Evolutionary conservation across 371 early-diverging fungal species (phyloP).

Genomic region (Mucor piriformis): DNA sequence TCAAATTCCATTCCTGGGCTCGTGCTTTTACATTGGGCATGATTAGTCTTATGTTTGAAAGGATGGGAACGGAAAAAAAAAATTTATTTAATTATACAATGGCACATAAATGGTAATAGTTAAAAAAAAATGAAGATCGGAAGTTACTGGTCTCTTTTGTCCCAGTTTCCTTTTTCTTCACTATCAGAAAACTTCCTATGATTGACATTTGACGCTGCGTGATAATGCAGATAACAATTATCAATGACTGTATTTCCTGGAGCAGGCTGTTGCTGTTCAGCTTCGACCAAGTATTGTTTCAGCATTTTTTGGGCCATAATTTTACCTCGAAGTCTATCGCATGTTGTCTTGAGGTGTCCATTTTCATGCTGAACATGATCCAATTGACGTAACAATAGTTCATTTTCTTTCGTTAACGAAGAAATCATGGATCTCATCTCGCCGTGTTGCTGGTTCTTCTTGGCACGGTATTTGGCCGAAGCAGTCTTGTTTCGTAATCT

Average conservation of each 20-base stretch:
- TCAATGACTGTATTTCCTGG: background rate
- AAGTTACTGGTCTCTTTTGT: background rate
- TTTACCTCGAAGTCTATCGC: slow-evolving; percentile 59
- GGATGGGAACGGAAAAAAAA: background rate
- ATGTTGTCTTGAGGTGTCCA: slow-evolving; percentile 40
- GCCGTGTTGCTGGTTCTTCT: slow-evolving; percentile 61
- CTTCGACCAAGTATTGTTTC: slow-evolving; percentile 32
- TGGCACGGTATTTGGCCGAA: slow-evolving; percentile 67
- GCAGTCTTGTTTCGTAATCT: slow-evolving; percentile 65
- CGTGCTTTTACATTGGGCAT: background rate
- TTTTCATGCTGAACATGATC: slow-evolving; percentile 57
- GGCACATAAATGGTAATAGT: background rate
- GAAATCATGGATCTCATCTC: slow-evolving; percentile 59
- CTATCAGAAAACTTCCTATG: background rate
- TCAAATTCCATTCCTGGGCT: background rate
- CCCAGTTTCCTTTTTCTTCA: background rate
- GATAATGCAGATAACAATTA: background rate
- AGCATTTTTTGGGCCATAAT: slow-evolving; percentile 60
- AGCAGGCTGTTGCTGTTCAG: background rate
- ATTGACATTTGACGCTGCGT: background rate
- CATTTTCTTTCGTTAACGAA: slow-evolving; percentile 54
- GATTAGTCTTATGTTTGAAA: background rate
- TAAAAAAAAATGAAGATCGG: background rate
- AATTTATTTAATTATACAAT: background rate
- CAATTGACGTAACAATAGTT: slow-evolving; percentile 49